phyloP scores from a whole-genome alignment of 2,329 filamentous ascomycete species.

The Hortaea sp. region DNA sequence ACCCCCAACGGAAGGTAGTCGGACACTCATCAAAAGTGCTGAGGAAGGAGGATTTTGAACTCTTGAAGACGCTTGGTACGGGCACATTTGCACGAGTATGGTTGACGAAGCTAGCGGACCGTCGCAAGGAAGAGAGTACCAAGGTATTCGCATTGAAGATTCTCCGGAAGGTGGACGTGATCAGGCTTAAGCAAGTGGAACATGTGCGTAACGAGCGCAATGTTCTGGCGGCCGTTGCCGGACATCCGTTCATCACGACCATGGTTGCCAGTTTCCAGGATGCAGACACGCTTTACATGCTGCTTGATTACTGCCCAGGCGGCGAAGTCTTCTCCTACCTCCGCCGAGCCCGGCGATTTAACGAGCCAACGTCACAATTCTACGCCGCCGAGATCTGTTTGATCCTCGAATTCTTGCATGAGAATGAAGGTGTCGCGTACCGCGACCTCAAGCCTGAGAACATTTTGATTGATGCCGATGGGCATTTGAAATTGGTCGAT shows the following conservation, averaged over 20 bases:
- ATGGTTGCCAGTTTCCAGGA: slow-evolving; percentile 73
- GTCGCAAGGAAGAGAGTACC: slow-evolving; percentile 41
- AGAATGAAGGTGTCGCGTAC: slow-evolving; percentile 70
- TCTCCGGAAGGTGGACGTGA: slow-evolving; percentile 56
- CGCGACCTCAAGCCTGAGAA: slow-evolving; percentile 78
- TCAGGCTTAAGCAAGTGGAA: slow-evolving; percentile 76
- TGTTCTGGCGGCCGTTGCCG: slow-evolving; percentile 65
- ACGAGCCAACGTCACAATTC: slow-evolving; percentile 67
- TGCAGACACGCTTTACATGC: slow-evolving; percentile 67
- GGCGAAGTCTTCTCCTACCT: slow-evolving; percentile 80
- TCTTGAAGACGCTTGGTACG: slow-evolving; percentile 67
- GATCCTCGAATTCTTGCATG: slow-evolving; percentile 71
- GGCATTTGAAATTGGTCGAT: slow-evolving; percentile 74
- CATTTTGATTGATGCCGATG: slow-evolving; percentile 64
- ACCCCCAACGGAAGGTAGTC: slow-evolving; percentile 35
- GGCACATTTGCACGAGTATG: slow-evolving; percentile 73
- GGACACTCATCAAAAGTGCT: slow-evolving; percentile 38
- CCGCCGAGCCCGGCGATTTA: slow-evolving; percentile 66
- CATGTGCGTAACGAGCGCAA: slow-evolving; percentile 76
- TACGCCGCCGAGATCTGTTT: slow-evolving; percentile 77
- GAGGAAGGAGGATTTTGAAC: slow-evolving; percentile 53
- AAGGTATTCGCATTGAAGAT: slow-evolving; percentile 78
- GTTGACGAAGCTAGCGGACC: slow-evolving; percentile 56
- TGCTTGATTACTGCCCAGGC: slow-evolving; percentile 73
- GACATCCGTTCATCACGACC: slow-evolving; percentile 74